Base-by-base conservation (phyloP, 495 filamentous ascomycete genomes). In the Peziza echinospora region DNA sequence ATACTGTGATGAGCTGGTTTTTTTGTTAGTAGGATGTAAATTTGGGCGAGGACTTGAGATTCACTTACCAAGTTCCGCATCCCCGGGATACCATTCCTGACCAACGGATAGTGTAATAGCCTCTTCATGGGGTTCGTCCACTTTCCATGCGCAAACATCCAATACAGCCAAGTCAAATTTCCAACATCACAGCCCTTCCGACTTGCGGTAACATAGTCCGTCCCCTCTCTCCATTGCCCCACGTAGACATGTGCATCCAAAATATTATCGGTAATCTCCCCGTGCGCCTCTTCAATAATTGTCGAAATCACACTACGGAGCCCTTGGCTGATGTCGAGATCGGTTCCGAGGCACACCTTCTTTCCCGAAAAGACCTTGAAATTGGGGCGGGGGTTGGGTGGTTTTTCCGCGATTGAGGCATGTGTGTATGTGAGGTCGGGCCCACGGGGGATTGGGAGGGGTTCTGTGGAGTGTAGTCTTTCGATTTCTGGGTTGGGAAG, bases 111-210 rank as follows among this genome's bases (percentile, higher is more conserved):
- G 57, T 96, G 89, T 19, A 99, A 66, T 5, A 96, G 66, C 44
- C 83, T 73, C 17, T 72, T 69, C 47, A 83, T 63, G 5, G 89
- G 86, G 13, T 76, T 81, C 2, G 82, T 86, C 78, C 83, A 99
- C 43, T 73, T 69, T 55, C 92, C 82, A 56, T 81, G 75, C 2
- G 80, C 83, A 57, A 96, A 89, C 26, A 96, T 62, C 62, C 87
- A 72, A 56, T 89, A 96, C 0, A 99, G 64, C 89, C 89, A 99
- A 3, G 84, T 73, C 16, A 96, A 68, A 61, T 86, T 96, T 7
- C 86, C 89, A 41, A 96, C 83, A 30, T 82, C 75, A 51, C 87
- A 89, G 19, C 75, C 71, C 25, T 67, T 61, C 48, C 76, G 73
- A 2, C 83, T 77, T 2, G 89, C 86, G 17, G 70, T 67, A 30